Percentiles rank a stretch among this genome's conserved stretches.
Conservation (phyloP, 2,329 filamentous ascomycete genomes). For the Talaromyces marneffei region DNA sequence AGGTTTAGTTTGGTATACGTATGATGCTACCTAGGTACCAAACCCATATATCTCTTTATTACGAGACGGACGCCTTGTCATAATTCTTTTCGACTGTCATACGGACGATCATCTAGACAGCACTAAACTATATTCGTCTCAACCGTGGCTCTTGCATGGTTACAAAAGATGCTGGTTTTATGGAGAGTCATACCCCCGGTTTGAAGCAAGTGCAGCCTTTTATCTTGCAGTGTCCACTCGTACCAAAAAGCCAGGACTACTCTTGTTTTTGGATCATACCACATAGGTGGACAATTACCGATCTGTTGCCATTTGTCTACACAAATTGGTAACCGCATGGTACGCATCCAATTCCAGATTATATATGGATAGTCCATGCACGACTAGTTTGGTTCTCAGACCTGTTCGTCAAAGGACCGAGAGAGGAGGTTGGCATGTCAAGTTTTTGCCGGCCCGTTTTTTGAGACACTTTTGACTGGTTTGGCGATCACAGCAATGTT, state of each 20-base stretch:
- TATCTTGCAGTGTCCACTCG: neutral
- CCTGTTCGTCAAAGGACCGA: neutral
- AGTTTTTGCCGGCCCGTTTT: neutral
- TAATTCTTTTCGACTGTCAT: neutral
- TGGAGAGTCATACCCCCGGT: neutral
- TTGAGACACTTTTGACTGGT: neutral
- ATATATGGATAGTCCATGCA: neutral
- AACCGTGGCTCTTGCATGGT: neutral
- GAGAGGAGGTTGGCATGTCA: neutral
- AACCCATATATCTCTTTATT: too few relatives aligned
- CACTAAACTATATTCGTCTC: neutral
- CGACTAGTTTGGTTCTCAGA: neutral
- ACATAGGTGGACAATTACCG: neutral
- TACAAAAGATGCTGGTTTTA: neutral
- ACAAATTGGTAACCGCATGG: neutral
- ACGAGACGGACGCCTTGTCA: neutral
- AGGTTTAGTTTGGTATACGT: too few relatives aligned
- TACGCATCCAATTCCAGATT: neutral
- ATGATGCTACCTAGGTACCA: too few relatives aligned
- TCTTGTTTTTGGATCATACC: neutral
- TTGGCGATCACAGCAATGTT: neutral
- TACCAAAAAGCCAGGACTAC: neutral
- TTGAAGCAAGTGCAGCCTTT: neutral
- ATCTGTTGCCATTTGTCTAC: neutral
- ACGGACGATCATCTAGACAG: neutral